Evolutionary conservation across 1,284 basidiomycete genomes (phyloP), one percentile per base, ranked within the genome.

Genomic region (Heterobasidion annosum): DNA sequence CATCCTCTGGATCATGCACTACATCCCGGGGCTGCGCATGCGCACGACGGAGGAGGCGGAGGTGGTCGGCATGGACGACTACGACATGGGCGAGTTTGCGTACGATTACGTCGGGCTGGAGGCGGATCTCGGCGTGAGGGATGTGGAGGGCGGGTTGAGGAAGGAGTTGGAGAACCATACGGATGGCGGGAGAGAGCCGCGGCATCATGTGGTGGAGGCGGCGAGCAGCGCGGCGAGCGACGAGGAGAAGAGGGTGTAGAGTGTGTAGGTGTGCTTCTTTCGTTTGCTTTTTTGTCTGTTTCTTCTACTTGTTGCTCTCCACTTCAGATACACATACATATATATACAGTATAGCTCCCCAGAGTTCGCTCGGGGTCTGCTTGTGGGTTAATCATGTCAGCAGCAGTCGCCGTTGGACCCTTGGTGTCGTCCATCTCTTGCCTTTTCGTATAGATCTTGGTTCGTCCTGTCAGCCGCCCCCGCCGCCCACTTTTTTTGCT

Each of bases 51-150:
- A 96, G 62, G 89, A 93, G 60, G 82, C 84, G 34, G 95, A 98
- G 75, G 87, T 94, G 57, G 74, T 98, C 56, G 96, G 96, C 59
- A 85, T 97, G 59, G 96, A 98, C 68, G 92, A 97, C 65, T 82
- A 85, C 12, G 91, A 95, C 73, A 87, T 97, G 77, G 95, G 95
- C 63, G 95, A 98, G 72, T 93, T 85, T 62, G 89, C 89, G n/a
- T 93, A 93, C 67, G 91, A 94, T 71, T 93, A 91, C 62, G 89
- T 91, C 56, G 85, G 82, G 13, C 69, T 91, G 57, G 88, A 91
- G 48, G 49, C 52, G 53, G 61, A 61, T 34, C 56, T 61, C 9
- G 60, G 60, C 52, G 49, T 55, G 13, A 50, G 43, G 33, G 56
- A 58, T 19, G 34, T 53, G n/a, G 59, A 57, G 52, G 59, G 52